phyloP scores from a whole-genome alignment of 805 yeast genomes.

The Clavispora carvajalis region DNA sequence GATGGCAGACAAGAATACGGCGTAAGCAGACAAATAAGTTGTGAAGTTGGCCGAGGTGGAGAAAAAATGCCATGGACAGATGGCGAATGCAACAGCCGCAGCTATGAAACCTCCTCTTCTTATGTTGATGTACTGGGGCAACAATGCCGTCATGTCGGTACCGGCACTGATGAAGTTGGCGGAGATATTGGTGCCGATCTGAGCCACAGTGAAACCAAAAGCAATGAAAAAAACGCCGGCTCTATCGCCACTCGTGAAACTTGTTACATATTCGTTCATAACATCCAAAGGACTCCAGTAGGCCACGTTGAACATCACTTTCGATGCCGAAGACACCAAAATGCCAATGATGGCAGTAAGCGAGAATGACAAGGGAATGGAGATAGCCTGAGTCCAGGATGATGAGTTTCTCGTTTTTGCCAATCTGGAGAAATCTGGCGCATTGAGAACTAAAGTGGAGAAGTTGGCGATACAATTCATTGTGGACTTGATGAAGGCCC shows the following conservation, averaged over 20 bases:
- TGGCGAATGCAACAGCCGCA: slow-evolving; percentile 2
- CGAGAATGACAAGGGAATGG: slow-evolving; percentile 1
- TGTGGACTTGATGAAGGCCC: slow-evolving; percentile 3
- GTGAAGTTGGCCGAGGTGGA: slow-evolving; percentile 1
- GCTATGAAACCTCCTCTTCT: slow-evolving; percentile 1
- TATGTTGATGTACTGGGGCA: slow-evolving; percentile 2
- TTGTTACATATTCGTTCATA: not conserved
- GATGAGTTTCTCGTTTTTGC: slow-evolving; percentile 1
- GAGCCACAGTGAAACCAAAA: slow-evolving; percentile 1
- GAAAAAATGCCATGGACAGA: slow-evolving; percentile 2
- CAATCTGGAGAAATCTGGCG: slow-evolving; percentile 3
- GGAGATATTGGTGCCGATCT: slow-evolving; percentile 1
- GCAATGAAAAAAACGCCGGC: slow-evolving; percentile 1
- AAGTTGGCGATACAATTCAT: slow-evolving; percentile 2
- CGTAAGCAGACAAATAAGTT: slow-evolving; percentile 2
- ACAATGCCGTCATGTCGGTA: slow-evolving; percentile 3
- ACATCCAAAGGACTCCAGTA: slow-evolving; percentile 3
- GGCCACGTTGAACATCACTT: not conserved
- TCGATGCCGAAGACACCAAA: slow-evolving; percentile 2
- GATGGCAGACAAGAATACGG: slow-evolving; percentile 1
- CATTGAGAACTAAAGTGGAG: slow-evolving; percentile 1
- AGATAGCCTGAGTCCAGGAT: slow-evolving; percentile 1
- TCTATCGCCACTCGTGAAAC: slow-evolving; percentile 1
- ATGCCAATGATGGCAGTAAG: slow-evolving; percentile 2
- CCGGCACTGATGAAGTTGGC: slow-evolving; percentile 1